phyloP scores from a whole-genome alignment of 2,329 filamentous ascomycete genomes.

The Aschersonia sp. region DNA sequence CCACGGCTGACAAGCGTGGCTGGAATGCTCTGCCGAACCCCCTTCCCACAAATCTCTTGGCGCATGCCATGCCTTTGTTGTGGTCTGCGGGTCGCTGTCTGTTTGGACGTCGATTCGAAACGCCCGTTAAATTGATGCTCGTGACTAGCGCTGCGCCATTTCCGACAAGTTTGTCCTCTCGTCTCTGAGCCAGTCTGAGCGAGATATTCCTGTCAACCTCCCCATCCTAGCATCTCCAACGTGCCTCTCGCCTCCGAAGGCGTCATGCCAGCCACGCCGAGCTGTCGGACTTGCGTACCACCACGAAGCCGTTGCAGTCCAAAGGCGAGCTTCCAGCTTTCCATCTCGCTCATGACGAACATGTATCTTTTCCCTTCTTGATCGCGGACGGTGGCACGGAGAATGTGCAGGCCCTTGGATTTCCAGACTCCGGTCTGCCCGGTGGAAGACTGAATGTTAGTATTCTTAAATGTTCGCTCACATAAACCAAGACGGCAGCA shows the following conservation, averaged over 20 bases:
- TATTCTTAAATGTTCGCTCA: constrained; percentile 27
- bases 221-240: constrained; percentile 46
- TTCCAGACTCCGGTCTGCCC: constrained; percentile 40
- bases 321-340: constrained; percentile 53
- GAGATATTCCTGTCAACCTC: constrained; percentile 5
- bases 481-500: constrained; percentile 43
- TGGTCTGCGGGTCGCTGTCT: background rate
- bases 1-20: background rate
- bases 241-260: constrained; percentile 37
- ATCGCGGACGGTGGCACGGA: constrained; percentile 50
- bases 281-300: constrained; percentile 43
- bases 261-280: constrained; percentile 44
- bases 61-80: too few species aligned
- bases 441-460: constrained; percentile 23
- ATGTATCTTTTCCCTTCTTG: constrained; percentile 53
- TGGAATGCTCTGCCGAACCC: background rate
- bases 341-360: constrained; percentile 49
- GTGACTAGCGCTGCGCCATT: background rate
- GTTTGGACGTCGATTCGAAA: background rate
- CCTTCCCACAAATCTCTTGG: too few species aligned
- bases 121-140: background rate
- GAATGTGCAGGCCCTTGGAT: constrained; percentile 41
- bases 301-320: constrained; percentile 46
- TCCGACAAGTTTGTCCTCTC: too few species aligned
- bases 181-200: too few species aligned